Conservation (phyloP, 2,329 filamentous ascomycete species). For the Trichoderma sp. region DNA sequence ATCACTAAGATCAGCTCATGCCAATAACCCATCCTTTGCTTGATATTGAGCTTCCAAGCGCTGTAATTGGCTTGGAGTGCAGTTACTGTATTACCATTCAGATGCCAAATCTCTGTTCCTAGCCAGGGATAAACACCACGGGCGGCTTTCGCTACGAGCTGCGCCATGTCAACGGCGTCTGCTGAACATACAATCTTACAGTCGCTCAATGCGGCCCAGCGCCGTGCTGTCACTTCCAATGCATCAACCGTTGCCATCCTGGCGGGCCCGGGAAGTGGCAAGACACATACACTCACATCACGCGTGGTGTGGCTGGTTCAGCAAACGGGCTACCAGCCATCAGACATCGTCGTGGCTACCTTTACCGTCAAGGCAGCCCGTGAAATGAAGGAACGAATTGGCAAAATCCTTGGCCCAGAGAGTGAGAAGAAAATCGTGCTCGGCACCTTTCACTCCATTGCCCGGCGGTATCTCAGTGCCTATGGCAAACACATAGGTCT, state of each 20-base stretch:
- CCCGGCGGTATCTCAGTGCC: slow-evolving; percentile 77
- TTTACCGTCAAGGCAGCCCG: slow-evolving; percentile 94
- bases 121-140: not conserved
- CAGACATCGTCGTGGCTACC: slow-evolving; percentile 91
- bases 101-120: slow-evolving; percentile 7
- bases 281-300: slow-evolving; percentile 93
- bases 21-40: not conserved
- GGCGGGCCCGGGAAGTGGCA: slow-evolving; percentile 74
- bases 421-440: slow-evolving; percentile 77
- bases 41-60: not conserved
- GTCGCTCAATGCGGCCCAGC: slow-evolving; percentile 59
- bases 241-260: slow-evolving; percentile 65
- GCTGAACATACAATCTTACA: slow-evolving; percentile 46
- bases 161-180: slow-evolving; percentile 37
- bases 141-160: slow-evolving; percentile 25
- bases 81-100: not conserved
- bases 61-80: not conserved
- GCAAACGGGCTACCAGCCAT: slow-evolving; percentile 71
- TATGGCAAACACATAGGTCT: slow-evolving; percentile 88
- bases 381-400: slow-evolving; percentile 91
- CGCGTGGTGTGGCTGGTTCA: slow-evolving; percentile 88
- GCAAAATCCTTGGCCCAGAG: slow-evolving; percentile 76
- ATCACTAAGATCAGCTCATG: not conserved
- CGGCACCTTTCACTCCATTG: slow-evolving; percentile 94
- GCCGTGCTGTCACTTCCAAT: slow-evolving; percentile 58